A percentile compares a stretch with the other conserved stretches of the same genome.
Evolutionary conservation across 140 eudicot species (phyloP).

Genomic region (Ambrosia hybrid): DNA sequence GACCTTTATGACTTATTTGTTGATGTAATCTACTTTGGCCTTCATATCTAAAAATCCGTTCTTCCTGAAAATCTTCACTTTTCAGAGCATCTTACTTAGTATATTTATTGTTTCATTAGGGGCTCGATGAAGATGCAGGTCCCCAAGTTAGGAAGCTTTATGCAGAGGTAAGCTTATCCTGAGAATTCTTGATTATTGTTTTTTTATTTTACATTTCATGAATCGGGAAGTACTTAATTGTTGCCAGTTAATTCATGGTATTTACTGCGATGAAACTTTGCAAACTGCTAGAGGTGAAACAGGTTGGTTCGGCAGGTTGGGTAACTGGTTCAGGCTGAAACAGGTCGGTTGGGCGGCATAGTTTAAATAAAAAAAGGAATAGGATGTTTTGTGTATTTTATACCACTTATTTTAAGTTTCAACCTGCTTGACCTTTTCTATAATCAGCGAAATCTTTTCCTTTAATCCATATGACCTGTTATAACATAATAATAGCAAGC

Average conservation of each 20-base stretch:
- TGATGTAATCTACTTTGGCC: constrained; percentile 49
- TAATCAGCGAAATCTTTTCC: no score
- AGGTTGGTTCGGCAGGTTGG: no score
- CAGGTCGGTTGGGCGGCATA: background rate
- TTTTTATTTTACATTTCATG: background rate
- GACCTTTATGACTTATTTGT: constrained; percentile 79
- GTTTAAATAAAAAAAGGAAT: background rate
- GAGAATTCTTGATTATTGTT: background rate
- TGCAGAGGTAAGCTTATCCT: constrained; percentile 48
- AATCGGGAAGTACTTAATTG: background rate
- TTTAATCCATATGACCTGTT: no score
- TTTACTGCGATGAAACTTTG: background rate
- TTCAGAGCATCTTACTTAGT: constrained; percentile 22
- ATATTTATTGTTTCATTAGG: constrained; percentile 41
- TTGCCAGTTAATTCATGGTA: background rate
- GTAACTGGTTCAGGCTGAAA: background rate
- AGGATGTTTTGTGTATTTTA: background rate
- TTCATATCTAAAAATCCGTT: background rate
- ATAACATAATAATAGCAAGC: background rate
- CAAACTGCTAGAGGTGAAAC: background rate
- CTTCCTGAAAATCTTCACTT: background rate
- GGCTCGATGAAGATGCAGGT: constrained; percentile 83
- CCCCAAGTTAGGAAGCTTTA: constrained; percentile 83
- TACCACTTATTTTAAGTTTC: background rate
- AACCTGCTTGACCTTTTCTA: background rate